Base-by-base conservation (phyloP, 1,139 yeast genomes). In the Saccharomyces uvarum region DNA sequence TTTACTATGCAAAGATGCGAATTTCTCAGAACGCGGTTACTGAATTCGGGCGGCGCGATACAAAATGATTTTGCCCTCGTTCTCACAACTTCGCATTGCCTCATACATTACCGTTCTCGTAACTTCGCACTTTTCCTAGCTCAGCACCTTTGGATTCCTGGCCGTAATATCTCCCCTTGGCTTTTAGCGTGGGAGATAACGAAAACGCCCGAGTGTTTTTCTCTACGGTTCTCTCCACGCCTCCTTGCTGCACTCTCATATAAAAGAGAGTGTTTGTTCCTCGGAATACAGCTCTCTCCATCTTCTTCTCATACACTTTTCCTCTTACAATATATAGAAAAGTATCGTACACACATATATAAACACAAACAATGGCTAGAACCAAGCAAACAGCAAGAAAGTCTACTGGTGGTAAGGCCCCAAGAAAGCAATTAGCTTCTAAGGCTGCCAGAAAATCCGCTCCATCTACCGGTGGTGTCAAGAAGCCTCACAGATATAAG, bases 401-500 rank as follows among this genome's bases (percentile, higher is more conserved):
- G 79, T 88, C 97, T 69, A 88, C 96, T 73, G 97, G 96, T 85
- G 98, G 98, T 80, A 90, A 90, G 79, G 97, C 97, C 64, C 97
- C 98, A 83, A 88, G 97, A 86, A 90, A 90, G 82, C 97, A 89
- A 80, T 84, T 91, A 73, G 97, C 97, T 71, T 89, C 97, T 67
- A 90, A 90, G 86, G 97, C 97, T 70, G 97, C 97, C 69, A 86
- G 97, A 84, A 90, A 90, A 79, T 89, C 97, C 56, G 97, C 97
- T 57, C 91, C 95, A 80, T 81, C 96, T 63, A 84, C 96, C 64
- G 97, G 97, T 75, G 97, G 97, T 84, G 97, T 90, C 75, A 90
- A 90, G 90, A 90, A 90, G 83, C 97, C 97, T 68, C 97, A 90
- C 89, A 88, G 97, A 86, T 90, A 90, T 81, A 90, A 89, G 91